A percentile compares a stretch with the other conserved stretches of the same genome.
phyloP scores from a whole-genome alignment of 2,329 filamentous ascomycete genomes.

The Cladosporium sp. region DNA sequence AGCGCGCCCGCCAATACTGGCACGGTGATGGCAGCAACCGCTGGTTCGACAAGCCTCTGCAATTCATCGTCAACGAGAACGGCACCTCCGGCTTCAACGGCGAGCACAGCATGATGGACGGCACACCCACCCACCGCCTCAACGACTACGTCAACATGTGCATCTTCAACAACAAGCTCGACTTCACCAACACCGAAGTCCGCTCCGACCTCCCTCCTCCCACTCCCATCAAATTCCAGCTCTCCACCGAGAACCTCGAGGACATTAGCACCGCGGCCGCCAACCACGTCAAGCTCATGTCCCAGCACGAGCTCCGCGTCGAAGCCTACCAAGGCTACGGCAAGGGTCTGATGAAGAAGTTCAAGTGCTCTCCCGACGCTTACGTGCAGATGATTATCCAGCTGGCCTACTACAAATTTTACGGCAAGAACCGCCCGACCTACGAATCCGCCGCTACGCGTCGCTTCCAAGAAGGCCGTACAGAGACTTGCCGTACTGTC shows the following conservation, averaged over 20 bases:
- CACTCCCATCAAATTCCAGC: slow-evolving; percentile 68
- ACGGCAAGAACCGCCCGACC: slow-evolving; percentile 93
- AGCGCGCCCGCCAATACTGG: slow-evolving; percentile 96
- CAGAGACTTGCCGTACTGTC: slow-evolving; percentile 89
- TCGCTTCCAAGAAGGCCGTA: slow-evolving; percentile 92
- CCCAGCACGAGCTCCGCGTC: slow-evolving; percentile 83
- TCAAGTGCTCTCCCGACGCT: slow-evolving; percentile 95
- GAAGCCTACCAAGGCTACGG: slow-evolving; percentile 97
- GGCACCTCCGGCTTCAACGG: slow-evolving; percentile 96
- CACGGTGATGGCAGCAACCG: slow-evolving; percentile 93
- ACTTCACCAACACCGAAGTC: slow-evolving; percentile 72
- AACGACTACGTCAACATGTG: slow-evolving; percentile 91
- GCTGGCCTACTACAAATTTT: slow-evolving; percentile 98
- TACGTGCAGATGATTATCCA: slow-evolving; percentile 99
- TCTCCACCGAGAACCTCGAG: slow-evolving; percentile 67
- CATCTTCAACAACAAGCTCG: slow-evolving; percentile 92
- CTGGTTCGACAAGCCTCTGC: slow-evolving; percentile 96
- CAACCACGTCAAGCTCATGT: slow-evolving; percentile 79
- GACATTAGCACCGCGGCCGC: slow-evolving; percentile 74
- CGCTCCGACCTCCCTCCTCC: slow-evolving; percentile 85
- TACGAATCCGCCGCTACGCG: slow-evolving; percentile 95
- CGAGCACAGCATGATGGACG: slow-evolving; percentile 99
- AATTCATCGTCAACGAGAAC: slow-evolving; percentile 98
- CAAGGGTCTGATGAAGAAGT: slow-evolving; percentile 98
- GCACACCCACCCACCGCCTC: slow-evolving; percentile 91